A percentile compares a stretch with the other conserved stretches of the same genome.
Conservation (phyloP, 202 grass and related monocot genomes). For the Zizania palustris region DNA sequence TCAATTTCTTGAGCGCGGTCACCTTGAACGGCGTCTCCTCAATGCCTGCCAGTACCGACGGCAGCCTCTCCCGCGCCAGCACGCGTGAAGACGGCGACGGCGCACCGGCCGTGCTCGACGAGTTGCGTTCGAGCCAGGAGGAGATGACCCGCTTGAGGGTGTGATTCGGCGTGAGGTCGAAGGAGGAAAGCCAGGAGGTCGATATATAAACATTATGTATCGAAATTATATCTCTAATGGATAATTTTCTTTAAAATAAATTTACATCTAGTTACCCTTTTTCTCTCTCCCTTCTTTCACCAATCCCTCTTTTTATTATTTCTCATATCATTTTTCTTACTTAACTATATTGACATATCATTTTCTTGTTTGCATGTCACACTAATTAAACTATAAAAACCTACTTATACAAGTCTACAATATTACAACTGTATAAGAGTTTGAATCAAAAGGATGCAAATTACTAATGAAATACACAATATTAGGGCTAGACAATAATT, state of each 20-base stretch:
- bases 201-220: neutral
- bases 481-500: neutral
- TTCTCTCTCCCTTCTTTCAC: too few relatives aligned
- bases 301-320: too few relatives aligned
- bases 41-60: slow-evolving; percentile 39
- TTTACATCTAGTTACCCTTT: too few relatives aligned
- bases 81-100: slow-evolving; percentile 10
- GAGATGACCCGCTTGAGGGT: slow-evolving; percentile 65
- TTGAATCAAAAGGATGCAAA: neutral
- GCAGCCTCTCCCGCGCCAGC: slow-evolving; percentile 33
- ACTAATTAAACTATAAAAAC: too few relatives aligned
- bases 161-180: slow-evolving; percentile 66
- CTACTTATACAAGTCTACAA: slow-evolving; percentile 8
- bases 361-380: too few relatives aligned
- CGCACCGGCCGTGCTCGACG: neutral
- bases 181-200: slow-evolving; percentile 35
- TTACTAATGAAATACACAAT: slow-evolving; percentile 6
- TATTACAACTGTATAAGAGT: neutral
- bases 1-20: slow-evolving; percentile 49
- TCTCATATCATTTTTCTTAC: too few relatives aligned
- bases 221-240: too few relatives aligned
- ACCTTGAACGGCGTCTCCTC: slow-evolving; percentile 64
- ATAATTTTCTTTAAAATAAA: too few relatives aligned
- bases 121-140: slow-evolving; percentile 36
- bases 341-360: too few relatives aligned